Conservation (phyloP, 495 filamentous ascomycete species). For the Penicillium arizonense region DNA sequence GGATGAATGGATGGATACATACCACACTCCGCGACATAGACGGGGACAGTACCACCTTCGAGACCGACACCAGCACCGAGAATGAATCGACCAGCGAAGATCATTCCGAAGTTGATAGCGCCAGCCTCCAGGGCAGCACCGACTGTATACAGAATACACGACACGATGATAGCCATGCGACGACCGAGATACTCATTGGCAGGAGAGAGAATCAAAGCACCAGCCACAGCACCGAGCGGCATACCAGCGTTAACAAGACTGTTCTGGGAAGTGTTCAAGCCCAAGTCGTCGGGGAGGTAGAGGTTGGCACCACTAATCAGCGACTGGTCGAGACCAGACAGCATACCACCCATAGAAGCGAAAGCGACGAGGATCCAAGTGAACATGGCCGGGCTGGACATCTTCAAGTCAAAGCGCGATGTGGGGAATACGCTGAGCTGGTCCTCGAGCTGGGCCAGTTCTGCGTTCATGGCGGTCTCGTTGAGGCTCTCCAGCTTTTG, state of each 20-base stretch:
- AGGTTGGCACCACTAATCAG: constrained; percentile 61
- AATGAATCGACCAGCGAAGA: no score
- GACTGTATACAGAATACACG: no score
- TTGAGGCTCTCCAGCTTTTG: constrained; percentile 22
- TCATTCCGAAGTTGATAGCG: no score
- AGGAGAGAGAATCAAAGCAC: constrained; percentile 56
- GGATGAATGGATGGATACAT: no score
- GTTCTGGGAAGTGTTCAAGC: constrained; percentile 41
- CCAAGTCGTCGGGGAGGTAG: constrained; percentile 48
- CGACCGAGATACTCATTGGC: constrained; percentile 57
- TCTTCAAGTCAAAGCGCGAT: constrained; percentile 27
- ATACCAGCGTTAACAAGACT: constrained; percentile 58
- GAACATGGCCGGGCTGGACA: constrained; percentile 45
- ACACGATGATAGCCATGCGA: no score
- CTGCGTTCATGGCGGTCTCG: constrained; percentile 39
- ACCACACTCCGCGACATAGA: no score
- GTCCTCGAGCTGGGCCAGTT: constrained; percentile 33
- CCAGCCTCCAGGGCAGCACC: no score
- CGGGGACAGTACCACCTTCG: no score
- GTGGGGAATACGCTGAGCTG: constrained; percentile 26
- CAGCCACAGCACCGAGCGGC: constrained; percentile 59
- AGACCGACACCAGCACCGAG: no score
- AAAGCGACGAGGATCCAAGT: constrained; percentile 62
- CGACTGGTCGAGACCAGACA: constrained; percentile 62
- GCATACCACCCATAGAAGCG: constrained; percentile 60